A percentile compares a stretch with the other conserved stretches of the same genome.
Evolutionary conservation across 352 stramenopile genomes (phyloP).

Genomic region (Globisporangium cederbergense): DNA sequence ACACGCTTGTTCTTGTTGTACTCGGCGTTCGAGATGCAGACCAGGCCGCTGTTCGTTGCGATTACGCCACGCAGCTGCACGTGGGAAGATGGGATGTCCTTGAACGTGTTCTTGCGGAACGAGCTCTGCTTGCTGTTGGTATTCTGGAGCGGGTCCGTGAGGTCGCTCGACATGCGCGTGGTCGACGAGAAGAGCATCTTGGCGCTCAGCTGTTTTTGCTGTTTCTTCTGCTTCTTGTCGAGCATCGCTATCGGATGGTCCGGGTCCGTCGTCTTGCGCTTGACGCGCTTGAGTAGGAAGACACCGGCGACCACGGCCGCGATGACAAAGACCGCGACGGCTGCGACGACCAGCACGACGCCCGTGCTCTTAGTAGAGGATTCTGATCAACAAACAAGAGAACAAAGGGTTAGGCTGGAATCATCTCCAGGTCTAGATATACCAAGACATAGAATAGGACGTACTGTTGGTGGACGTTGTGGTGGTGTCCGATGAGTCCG

Average conservation of each 20-base stretch:
- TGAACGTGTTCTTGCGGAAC: constrained; percentile 54
- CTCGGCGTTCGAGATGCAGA: constrained; percentile 44
- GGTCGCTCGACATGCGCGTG: constrained; percentile 26
- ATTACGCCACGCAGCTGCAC: constrained; percentile 40
- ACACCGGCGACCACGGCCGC: constrained; percentile 42
- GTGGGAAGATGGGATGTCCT: constrained; percentile 42
- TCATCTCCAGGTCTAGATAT: not conserved
- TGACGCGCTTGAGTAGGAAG: constrained; percentile 54
- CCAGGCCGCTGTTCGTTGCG: constrained; percentile 38
- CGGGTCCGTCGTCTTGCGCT: constrained; percentile 38
- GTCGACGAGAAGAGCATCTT: constrained; percentile 29
- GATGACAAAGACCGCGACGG: constrained; percentile 40
- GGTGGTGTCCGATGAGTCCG: constrained; percentile 25
- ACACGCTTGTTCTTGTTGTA: constrained; percentile 42
- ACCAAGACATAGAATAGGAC: not conserved
- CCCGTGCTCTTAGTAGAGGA: constrained; percentile 18
- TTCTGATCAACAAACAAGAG: not conserved
- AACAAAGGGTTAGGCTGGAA: not conserved
- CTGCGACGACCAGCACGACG: constrained; percentile 38
- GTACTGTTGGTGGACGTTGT: constrained; percentile 26
- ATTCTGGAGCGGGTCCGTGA: constrained; percentile 24
- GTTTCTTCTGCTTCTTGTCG: constrained; percentile 39
- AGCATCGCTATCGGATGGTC: constrained; percentile 25
- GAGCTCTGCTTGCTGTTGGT: constrained; percentile 16
- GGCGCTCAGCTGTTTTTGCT: constrained; percentile 10